Base-by-base conservation (phyloP, 352 stramenopile genomes). In the Globisporangium abappressorium region DNA sequence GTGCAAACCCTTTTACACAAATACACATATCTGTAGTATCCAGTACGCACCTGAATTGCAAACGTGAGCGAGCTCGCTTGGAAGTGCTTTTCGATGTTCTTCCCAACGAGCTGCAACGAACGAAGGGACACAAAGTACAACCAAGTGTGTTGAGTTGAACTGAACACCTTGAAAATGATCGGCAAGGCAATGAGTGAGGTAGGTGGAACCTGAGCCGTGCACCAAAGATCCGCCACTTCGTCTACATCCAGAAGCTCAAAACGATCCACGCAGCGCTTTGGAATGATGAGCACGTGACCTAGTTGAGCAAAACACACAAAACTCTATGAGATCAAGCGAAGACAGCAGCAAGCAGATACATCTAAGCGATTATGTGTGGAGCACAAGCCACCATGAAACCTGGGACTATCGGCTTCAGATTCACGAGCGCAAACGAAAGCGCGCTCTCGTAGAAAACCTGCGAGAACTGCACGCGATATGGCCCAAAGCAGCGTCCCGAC, bases 361-460 rank as follows among this genome's bases (percentile, higher is more conserved):
- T 43, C 47, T 5, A 36, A 43, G 36, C 36, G 30, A 34, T 34
- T 34, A 8, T 43, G 11, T 15, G 11, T 43, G 36, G 12, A 14
- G 24, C 9, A 14, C 36, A 43, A 43, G 36, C 53, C 51, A 53
- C 28, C 24, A 26, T 1, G 1, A 58, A 26, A 89, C 84, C 93
- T 72, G 82, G 79, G 34, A 98, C 92, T 66, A 98, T 97, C 1
- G 94, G 95, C 62, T 97, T 97, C 38, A 99, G 78, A 70, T 98
- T 98, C 28, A 98, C 94, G 71, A 98, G 84, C 33, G 85, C 91
- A 38, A 88, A 87, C 2, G 80, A 91, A 11, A 82, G 64, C 5
- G 65, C 9, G 5, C 78, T 85, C 58, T 90, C 66, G 64, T 84
- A 83, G 64, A 94, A 94, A 1, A 94, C 58, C 66, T 94, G 76